Evolutionary conservation across 1,139 yeast genomes (phyloP).

Genomic region (Magnusiomyces tetraspermus): DNA sequence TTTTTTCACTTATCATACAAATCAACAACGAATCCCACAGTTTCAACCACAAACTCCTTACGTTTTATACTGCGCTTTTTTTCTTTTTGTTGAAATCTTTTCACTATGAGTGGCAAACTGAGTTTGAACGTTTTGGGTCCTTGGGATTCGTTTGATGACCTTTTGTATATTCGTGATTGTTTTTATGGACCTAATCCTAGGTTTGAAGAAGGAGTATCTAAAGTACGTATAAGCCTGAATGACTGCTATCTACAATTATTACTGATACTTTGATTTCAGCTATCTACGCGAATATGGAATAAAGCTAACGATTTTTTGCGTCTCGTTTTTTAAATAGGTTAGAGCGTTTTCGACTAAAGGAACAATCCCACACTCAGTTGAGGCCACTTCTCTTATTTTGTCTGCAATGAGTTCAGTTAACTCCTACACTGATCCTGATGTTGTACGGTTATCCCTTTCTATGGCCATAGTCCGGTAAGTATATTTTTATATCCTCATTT

Average conservation of each 20-base stretch:
- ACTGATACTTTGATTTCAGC: no score
- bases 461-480: conserved; percentile 51
- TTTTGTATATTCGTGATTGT: not conserved
- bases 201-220: not conserved
- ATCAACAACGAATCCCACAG: no score
- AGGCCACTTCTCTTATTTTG: conserved; percentile 55
- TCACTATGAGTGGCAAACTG: no score
- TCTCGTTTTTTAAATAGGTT: conserved; percentile 51
- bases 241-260: no score
- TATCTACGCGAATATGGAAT: not conserved
- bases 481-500: no score
- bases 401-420: conserved; percentile 46
- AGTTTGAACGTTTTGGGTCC: no score
- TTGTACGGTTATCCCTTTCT: conserved; percentile 47
- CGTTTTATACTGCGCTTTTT: no score
- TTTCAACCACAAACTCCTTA: no score
- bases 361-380: conserved; percentile 70
- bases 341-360: conserved; percentile 58
- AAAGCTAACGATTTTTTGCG: conserved; percentile 16
- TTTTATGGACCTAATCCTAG: not conserved
- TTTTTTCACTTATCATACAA: no score
- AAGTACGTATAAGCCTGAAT: not conserved
- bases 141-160: not conserved
- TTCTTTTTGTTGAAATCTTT: no score
- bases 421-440: conserved; percentile 23